Conservation (phyloP, 441 rosid genomes). For the Bruguiera hainesii region DNA sequence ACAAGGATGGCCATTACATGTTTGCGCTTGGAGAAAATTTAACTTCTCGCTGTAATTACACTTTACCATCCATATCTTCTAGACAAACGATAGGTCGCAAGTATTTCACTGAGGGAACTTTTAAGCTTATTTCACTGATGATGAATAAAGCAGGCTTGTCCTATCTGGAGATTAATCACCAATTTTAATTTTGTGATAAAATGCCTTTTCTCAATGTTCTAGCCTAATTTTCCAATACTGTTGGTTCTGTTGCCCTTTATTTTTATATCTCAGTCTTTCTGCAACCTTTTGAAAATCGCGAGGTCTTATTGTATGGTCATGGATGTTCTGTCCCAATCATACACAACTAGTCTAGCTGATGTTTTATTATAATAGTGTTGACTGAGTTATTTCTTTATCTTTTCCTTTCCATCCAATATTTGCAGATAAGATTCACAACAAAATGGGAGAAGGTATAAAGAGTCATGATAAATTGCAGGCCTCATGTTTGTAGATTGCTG, state of each 20-base stretch:
- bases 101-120: not conserved
- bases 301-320: no score
- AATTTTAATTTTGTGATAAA: no score
- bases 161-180: no score
- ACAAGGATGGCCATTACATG: constrained; percentile 95
- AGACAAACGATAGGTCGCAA: not conserved
- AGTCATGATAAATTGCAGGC: not conserved
- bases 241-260: no score
- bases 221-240: no score
- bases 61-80: constrained; percentile 35
- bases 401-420: constrained; percentile 13
- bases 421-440: constrained; percentile 76
- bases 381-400: not conserved
- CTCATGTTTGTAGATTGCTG: not conserved
- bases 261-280: no score
- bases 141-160: no score
- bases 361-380: not conserved
- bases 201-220: no score
- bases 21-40: constrained; percentile 93
- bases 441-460: constrained; percentile 81
- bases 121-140: no score
- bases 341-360: no score
- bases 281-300: not conserved
- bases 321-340: no score
- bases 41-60: constrained; percentile 82